Conservation (phyloP, 805 yeast genomes). For the Candida ficus region DNA sequence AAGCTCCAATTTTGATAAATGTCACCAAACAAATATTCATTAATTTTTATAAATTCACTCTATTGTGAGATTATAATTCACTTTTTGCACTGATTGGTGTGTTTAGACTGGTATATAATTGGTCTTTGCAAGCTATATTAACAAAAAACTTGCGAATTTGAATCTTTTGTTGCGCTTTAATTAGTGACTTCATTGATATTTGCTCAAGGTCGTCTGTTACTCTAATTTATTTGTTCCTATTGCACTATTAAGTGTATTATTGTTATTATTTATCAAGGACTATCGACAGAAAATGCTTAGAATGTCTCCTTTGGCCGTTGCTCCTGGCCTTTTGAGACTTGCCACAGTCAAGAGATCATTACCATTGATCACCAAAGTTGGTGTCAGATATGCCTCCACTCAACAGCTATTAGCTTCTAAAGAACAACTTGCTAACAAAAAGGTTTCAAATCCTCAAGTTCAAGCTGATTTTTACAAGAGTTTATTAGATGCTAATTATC, state of each 20-base stretch:
- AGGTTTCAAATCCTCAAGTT: constrained; percentile 56
- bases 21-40: background rate
- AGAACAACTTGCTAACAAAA: constrained; percentile 85
- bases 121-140: no score
- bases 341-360: constrained; percentile 7
- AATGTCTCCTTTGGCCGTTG: background rate
- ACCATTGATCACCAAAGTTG: constrained; percentile 1
- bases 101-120: background rate
- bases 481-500: constrained; percentile 75
- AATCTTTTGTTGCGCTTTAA: no score
- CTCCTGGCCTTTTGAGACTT: background rate
- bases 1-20: background rate
- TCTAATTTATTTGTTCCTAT: no score
- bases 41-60: background rate
- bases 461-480: constrained; percentile 84
- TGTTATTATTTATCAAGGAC: no score
- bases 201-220: background rate
- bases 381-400: constrained; percentile 21
- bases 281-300: background rate
- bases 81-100: background rate
- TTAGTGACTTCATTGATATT: background rate
- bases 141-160: no score
- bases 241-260: no score
- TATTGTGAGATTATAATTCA: background rate
- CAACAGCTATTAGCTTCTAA: constrained; percentile 43